A percentile compares a stretch with the other conserved stretches of the same genome.
These are phyloP conservation scores for Termitomyces sp. DNA, from an alignment of 768 basidiomycete species.

Conservation along the genomic window DNA sequence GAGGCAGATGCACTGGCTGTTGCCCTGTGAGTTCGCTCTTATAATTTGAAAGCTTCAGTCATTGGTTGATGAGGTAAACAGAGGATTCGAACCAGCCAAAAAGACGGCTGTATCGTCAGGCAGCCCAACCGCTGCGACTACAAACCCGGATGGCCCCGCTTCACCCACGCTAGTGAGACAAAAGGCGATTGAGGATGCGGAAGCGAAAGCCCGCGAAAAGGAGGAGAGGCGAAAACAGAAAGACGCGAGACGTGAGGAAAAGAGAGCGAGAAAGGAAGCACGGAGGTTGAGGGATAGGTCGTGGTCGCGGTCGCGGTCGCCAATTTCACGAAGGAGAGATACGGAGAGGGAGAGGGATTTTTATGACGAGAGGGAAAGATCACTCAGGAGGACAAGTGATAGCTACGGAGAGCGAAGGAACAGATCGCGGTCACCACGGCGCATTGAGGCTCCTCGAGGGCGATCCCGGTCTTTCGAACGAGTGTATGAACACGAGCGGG, in stretches of 20 bases:
- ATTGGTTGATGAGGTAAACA: conserved; percentile 18
- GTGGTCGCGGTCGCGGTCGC: conserved; percentile 21
- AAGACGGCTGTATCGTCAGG: conserved; percentile 24
- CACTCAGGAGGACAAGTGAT: not conserved
- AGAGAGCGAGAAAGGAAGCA: conserved; percentile 23
- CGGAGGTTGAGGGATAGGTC: conserved; percentile 21
- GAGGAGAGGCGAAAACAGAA: conserved; percentile 48
- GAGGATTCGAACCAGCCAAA: conserved; percentile 65
- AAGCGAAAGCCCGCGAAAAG: conserved; percentile 28
- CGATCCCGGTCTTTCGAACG: conserved; percentile 8
- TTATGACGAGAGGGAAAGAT: not conserved
- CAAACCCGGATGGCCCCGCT: not conserved
- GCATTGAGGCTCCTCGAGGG: conserved; percentile 16
- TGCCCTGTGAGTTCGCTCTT: conserved; percentile 50
- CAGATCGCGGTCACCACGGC: conserved; percentile 1
- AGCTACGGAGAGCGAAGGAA: conserved; percentile 1
- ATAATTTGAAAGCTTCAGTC: not conserved
- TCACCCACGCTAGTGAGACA: conserved; percentile 7
- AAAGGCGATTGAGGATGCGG: conserved; percentile 13
- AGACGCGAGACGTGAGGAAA: conserved; percentile 48
- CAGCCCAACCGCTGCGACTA: conserved; percentile 12
- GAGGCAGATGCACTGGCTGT: conserved; percentile 85
- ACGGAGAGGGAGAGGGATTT: conserved; percentile 17
- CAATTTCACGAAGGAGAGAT: conserved; percentile 13
- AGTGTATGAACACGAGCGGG: not conserved